phyloP scores from a whole-genome alignment of 1,139 yeast genomes.

The Arxiozyma telluris region DNA sequence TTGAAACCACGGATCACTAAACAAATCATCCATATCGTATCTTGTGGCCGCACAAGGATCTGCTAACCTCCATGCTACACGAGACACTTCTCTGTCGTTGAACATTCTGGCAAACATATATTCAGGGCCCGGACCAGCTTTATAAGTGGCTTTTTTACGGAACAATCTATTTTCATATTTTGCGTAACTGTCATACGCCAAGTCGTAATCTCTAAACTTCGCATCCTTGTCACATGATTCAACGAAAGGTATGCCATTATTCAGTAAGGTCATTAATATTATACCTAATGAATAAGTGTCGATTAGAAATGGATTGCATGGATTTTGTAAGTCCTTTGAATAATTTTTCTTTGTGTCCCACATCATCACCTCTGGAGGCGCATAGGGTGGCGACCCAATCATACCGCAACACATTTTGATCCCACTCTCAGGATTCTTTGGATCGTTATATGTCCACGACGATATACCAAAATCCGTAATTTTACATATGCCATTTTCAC shows the following conservation, averaged over 20 bases:
- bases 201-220: conserved; percentile 48
- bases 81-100: conserved; percentile 48
- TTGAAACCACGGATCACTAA: conserved; percentile 58
- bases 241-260: conserved; percentile 52
- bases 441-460: conserved; percentile 50
- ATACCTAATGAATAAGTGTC: conserved; percentile 71
- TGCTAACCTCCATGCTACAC: conserved; percentile 69
- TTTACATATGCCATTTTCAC: conserved; percentile 49
- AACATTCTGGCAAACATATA: conserved; percentile 56
- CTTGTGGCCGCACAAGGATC: conserved; percentile 52
- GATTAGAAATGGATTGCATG: conserved; percentile 58
- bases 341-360: conserved; percentile 32
- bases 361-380: conserved; percentile 65
- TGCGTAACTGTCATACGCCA: conserved; percentile 42
- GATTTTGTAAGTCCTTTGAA: conserved; percentile 25
- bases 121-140: conserved; percentile 57
- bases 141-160: conserved; percentile 37
- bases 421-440: conserved; percentile 42
- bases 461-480: conserved; percentile 73
- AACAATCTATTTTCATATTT: conserved; percentile 43
- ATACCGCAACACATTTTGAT: conserved; percentile 37
- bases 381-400: conserved; percentile 75
- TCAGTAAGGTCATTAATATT: conserved; percentile 48
- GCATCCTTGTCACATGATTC: conserved; percentile 43
- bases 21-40: conserved; percentile 45